phyloP scores from a whole-genome alignment of 176 grass and related monocot species.

The Triticum urartu region DNA sequence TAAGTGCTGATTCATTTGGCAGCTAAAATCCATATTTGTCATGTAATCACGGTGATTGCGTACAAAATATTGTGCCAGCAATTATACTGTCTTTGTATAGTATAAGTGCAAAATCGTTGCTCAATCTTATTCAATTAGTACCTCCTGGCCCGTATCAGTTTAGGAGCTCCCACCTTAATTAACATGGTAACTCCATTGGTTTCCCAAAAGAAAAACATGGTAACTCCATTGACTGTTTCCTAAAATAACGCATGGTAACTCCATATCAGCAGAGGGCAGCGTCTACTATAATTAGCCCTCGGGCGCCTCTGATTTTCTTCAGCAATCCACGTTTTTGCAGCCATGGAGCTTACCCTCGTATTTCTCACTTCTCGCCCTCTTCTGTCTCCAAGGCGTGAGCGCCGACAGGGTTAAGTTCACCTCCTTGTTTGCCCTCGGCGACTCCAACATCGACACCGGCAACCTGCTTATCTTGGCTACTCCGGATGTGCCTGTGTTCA shows the following conservation, averaged over 20 bases:
- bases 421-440: slow-evolving; percentile 46
- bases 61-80: too few relatives aligned
- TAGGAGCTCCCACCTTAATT: not conserved
- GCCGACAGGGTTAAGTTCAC: not conserved
- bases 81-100: too few relatives aligned
- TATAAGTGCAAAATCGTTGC: too few relatives aligned
- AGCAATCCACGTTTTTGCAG: not conserved
- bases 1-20: too few relatives aligned
- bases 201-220: not conserved
- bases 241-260: not conserved
- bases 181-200: not conserved
- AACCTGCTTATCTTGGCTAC: slow-evolving; percentile 31
- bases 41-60: too few relatives aligned
- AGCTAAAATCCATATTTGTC: too few relatives aligned
- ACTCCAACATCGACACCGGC: slow-evolving; percentile 57
- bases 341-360: not conserved
- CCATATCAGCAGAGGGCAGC: not conserved
- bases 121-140: not conserved
- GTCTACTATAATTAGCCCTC: not conserved
- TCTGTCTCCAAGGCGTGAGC: not conserved
- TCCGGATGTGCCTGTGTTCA: not conserved
- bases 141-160: not conserved
- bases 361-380: not conserved
- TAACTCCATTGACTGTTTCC: not conserved
- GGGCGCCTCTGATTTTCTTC: not conserved